Evolutionary conservation across 768 basidiomycete species (phyloP).

Genomic region (Trametes gibbosa): DNA sequence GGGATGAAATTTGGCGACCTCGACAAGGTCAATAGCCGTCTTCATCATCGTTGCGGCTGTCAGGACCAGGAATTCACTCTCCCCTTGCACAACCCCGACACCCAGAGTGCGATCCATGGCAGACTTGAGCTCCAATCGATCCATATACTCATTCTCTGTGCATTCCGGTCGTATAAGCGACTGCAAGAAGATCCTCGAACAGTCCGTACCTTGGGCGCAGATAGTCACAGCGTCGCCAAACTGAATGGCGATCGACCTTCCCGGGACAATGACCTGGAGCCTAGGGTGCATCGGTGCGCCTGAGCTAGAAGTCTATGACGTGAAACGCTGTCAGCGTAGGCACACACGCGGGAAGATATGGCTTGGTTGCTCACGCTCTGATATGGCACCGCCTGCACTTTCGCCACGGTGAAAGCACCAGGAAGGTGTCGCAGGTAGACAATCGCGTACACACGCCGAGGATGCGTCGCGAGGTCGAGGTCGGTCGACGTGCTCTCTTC

Average conservation of each 20-base stretch:
- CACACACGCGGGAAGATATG: too few relatives aligned
- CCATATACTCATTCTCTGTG: conserved; percentile 65
- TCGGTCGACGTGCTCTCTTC: conserved; percentile 37
- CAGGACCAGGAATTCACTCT: conserved; percentile 52
- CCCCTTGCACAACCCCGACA: conserved; percentile 54
- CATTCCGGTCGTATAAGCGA: neutral
- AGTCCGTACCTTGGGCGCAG: conserved; percentile 55
- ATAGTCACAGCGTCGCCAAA: conserved; percentile 78
- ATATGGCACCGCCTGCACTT: conserved; percentile 64
- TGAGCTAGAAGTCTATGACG: conserved; percentile 55
- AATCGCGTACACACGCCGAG: conserved; percentile 66
- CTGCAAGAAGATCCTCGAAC: neutral
- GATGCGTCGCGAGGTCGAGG: conserved; percentile 36
- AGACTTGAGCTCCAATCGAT: conserved; percentile 71
- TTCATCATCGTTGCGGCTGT: conserved; percentile 73
- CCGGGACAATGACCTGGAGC: conserved; percentile 58
- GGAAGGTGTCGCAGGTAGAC: conserved; percentile 44
- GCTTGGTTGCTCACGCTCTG: conserved; percentile 56
- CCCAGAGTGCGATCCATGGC: conserved; percentile 66
- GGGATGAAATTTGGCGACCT: conserved; percentile 55
- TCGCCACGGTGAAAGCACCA: conserved; percentile 44
- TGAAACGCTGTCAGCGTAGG: neutral
- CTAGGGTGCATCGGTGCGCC: conserved; percentile 72
- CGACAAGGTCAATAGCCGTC: conserved; percentile 58
- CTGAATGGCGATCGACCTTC: conserved; percentile 57